Conservation (phyloP, 441 rosid genomes). For the Pelargonium exstipulatum region DNA sequence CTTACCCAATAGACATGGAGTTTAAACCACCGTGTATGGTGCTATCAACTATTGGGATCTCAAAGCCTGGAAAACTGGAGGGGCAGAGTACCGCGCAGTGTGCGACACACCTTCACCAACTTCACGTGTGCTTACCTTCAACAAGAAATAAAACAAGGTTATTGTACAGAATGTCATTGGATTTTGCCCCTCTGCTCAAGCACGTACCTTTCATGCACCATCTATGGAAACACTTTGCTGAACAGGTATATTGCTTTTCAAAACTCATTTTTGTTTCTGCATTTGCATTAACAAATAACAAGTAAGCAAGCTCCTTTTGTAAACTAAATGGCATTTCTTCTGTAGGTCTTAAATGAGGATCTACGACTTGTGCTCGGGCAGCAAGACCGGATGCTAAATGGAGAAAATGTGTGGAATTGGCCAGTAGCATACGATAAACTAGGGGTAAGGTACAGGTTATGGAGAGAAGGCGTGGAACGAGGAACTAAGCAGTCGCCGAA, state of each 20-base stretch:
- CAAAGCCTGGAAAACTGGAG: constrained; percentile 88
- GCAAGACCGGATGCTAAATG: constrained; percentile 80
- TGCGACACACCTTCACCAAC: constrained; percentile 88
- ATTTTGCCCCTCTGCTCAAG: constrained; percentile 81
- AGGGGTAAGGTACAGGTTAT: constrained; percentile 81
- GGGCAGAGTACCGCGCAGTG: constrained; percentile 72
- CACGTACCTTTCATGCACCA: constrained; percentile 74
- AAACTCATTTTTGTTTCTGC: neutral
- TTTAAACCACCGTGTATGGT: constrained; percentile 95
- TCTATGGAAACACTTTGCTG: constrained; percentile 88
- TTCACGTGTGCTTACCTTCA: constrained; percentile 87
- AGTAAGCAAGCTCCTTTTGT: neutral
- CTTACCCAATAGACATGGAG: constrained; percentile 97
- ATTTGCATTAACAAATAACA: neutral
- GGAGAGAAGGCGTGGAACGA: constrained; percentile 71
- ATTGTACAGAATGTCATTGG: constrained; percentile 82
- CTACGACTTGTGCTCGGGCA: constrained; percentile 74
- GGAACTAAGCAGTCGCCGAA: constrained; percentile 66
- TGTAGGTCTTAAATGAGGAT: constrained; percentile 88
- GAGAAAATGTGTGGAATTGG: constrained; percentile 80
- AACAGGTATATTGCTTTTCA: constrained; percentile 48
- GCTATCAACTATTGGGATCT: constrained; percentile 85
- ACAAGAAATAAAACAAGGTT: constrained; percentile 70
- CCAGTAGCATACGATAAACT: constrained; percentile 86
- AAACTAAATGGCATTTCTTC: neutral